Evolutionary conservation across 495 filamentous ascomycete species (phyloP).

Genomic region (Saxispiralis lemnorum): DNA sequence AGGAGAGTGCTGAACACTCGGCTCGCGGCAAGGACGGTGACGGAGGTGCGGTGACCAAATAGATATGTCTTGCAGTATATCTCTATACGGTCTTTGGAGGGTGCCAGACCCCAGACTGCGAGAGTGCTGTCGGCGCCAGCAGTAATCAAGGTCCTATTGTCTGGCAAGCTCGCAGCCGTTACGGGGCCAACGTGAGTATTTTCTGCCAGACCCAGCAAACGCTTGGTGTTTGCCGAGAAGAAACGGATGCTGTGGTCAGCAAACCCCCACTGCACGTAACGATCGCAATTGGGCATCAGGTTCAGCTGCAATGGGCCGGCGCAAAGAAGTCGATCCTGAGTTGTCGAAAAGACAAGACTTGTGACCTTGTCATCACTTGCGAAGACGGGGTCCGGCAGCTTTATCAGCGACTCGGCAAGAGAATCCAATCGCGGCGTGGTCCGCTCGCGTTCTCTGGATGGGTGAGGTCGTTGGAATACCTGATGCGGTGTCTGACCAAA

Average conservation of each 20-base stretch:
- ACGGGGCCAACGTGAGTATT: slow-evolving; percentile 82
- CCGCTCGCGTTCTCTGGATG: slow-evolving; percentile 44
- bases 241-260: slow-evolving; percentile 84
- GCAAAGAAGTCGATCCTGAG: slow-evolving; percentile 68
- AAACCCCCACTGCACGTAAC: slow-evolving; percentile 92
- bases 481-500: slow-evolving; percentile 96
- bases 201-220: slow-evolving; percentile 68
- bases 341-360: slow-evolving; percentile 58
- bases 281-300: slow-evolving; percentile 71
- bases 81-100: slow-evolving; percentile 48
- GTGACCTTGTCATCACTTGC: slow-evolving; percentile 67
- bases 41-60: slow-evolving; percentile 73
- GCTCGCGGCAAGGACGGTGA: slow-evolving; percentile 65
- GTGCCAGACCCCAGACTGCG: slow-evolving; percentile 56
- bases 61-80: slow-evolving; percentile 62
- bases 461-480: slow-evolving; percentile 69
- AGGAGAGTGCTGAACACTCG: slow-evolving; percentile 74
- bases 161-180: slow-evolving; percentile 63
- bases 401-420: slow-evolving; percentile 55
- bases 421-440: slow-evolving; percentile 57
- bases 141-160: slow-evolving; percentile 77
- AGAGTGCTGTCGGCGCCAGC: slow-evolving; percentile 82
- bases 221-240: slow-evolving; percentile 60
- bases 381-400: slow-evolving; percentile 64
- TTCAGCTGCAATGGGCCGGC: slow-evolving; percentile 70